A percentile compares a stretch with the other conserved stretches of the same genome.
Conservation (phyloP, 139 green algal genomes). For the Coelastrella sp. region DNA sequence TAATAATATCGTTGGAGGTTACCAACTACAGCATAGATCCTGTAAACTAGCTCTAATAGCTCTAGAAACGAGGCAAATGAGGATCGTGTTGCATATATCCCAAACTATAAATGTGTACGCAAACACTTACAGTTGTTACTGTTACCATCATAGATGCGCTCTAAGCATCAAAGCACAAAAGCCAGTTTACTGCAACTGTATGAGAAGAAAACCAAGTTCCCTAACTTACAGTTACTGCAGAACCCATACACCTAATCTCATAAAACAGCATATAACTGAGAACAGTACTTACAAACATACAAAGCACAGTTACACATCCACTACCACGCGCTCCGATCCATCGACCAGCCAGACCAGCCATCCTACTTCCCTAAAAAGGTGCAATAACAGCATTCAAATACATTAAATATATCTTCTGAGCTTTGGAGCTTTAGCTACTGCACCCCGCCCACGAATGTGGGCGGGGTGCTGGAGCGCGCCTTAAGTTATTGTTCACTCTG, state of each 20-base stretch:
- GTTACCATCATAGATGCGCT: conserved; percentile 74
- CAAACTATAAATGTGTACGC: conserved; percentile 77
- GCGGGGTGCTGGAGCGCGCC: too few relatives aligned
- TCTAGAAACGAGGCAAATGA: conserved; percentile 63
- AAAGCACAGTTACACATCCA: conserved; percentile 57
- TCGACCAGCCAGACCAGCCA: conserved; percentile 64
- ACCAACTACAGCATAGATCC: conserved; percentile 43
- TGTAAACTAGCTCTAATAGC: conserved; percentile 46
- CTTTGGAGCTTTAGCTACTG: too few relatives aligned
- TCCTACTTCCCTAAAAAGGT: conserved; percentile 66
- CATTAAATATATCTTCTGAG: conserved; percentile 49
- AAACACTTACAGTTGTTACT: conserved; percentile 69
- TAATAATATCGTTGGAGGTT: conserved; percentile 68
- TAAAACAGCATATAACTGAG: conserved; percentile 69
- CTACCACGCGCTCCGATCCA: conserved; percentile 67
- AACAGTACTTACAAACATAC: conserved; percentile 54
- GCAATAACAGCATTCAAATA: conserved; percentile 57
- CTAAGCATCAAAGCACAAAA: conserved; percentile 75
- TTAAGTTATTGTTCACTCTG: too few relatives aligned
- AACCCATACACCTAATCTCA: conserved; percentile 64
- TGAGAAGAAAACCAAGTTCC: conserved; percentile 67
- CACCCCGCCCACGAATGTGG: too few relatives aligned
- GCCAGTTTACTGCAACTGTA: conserved; percentile 70
- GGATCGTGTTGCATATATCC: conserved; percentile 73
- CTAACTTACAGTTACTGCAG: conserved; percentile 53